A percentile compares a stretch with the other conserved stretches of the same genome.
phyloP scores from a whole-genome alignment of 2,329 filamentous ascomycete species.

The Amesomyces nigricolor region DNA sequence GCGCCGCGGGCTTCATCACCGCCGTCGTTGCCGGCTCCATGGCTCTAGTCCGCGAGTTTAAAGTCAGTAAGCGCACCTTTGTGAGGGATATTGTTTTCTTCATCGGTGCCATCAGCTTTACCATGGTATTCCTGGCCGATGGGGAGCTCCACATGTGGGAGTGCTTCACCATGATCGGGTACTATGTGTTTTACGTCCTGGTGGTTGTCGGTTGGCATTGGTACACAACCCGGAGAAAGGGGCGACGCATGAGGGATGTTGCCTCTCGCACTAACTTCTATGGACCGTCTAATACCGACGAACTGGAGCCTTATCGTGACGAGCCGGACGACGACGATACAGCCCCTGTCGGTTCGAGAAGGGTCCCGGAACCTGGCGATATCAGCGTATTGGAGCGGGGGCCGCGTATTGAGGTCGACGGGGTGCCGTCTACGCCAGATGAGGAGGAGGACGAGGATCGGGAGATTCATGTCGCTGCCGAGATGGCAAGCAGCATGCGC shows the following conservation, averaged over 20 bases:
- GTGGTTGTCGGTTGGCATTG: slow-evolving; percentile 92
- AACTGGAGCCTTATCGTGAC: slow-evolving; percentile 59
- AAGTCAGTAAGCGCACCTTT: slow-evolving; percentile 83
- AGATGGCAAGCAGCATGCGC: slow-evolving; percentile 91
- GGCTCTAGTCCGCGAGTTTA: slow-evolving; percentile 93
- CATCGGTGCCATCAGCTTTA: slow-evolving; percentile 77
- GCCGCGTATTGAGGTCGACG: slow-evolving; percentile 44
- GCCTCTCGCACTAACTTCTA: slow-evolving; percentile 71
- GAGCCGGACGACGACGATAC: slow-evolving; percentile 53
- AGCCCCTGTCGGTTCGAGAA: slow-evolving; percentile 29
- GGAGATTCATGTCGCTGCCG: slow-evolving; percentile 64
- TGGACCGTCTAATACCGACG: slow-evolving; percentile 48
- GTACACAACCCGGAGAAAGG: slow-evolving; percentile 60
- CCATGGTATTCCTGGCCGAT: slow-evolving; percentile 80
- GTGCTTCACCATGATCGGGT: slow-evolving; percentile 80
- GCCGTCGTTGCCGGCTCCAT: slow-evolving; percentile 95
- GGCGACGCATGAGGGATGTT: slow-evolving; percentile 58
- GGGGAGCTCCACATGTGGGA: slow-evolving; percentile 84
- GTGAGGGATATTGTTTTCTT: slow-evolving; percentile 91
- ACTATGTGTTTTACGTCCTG: slow-evolving; percentile 84
- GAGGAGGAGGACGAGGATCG: slow-evolving; percentile 44
- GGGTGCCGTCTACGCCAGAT: slow-evolving; percentile 14
- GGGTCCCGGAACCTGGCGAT: slow-evolving; percentile 31
- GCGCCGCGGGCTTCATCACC: slow-evolving; percentile 92
- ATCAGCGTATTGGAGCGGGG: slow-evolving; percentile 41